Evolutionary conservation across 2,329 filamentous ascomycete genomes (phyloP).

Genomic region (Teratosphaeria viscida): DNA sequence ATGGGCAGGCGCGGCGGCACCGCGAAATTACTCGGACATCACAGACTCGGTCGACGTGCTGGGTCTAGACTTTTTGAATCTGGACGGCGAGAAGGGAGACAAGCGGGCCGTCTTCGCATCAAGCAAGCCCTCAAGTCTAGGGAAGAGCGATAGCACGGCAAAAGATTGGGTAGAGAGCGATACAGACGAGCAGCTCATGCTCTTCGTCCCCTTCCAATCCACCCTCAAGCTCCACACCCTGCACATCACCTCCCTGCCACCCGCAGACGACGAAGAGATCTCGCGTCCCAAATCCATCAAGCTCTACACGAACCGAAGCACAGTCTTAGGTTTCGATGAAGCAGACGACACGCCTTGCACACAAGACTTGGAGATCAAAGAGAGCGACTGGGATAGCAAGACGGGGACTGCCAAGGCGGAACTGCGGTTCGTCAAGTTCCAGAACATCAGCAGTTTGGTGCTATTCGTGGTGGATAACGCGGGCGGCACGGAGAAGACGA

Average conservation of each 20-base stretch:
- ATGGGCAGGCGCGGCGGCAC: slow-evolving; percentile 68
- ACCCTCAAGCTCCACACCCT: slow-evolving; percentile 80
- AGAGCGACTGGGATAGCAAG: slow-evolving; percentile 60
- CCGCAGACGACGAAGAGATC: slow-evolving; percentile 59
- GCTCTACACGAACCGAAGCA: slow-evolving; percentile 77
- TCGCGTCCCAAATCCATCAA: slow-evolving; percentile 75
- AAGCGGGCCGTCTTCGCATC: slow-evolving; percentile 65
- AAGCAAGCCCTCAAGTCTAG: slow-evolving; percentile 54
- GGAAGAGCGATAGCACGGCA: slow-evolving; percentile 35
- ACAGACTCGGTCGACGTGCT: slow-evolving; percentile 70
- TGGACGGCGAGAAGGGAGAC: slow-evolving; percentile 63
- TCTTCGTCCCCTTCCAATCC: slow-evolving; percentile 82
- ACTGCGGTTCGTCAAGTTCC: slow-evolving; percentile 93
- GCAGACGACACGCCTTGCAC: slow-evolving; percentile 76
- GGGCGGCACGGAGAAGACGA: slow-evolving; percentile 73
- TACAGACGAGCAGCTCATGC: slow-evolving; percentile 90
- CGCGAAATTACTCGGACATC: slow-evolving; percentile 73
- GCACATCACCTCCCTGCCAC: slow-evolving; percentile 74
- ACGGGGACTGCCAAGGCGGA: slow-evolving; percentile 42
- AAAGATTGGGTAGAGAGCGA: slow-evolving; percentile 91
- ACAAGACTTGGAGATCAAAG: slow-evolving; percentile 64
- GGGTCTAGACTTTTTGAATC: slow-evolving; percentile 78
- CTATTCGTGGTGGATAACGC: slow-evolving; percentile 77
- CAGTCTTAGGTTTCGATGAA: slow-evolving; percentile 90
- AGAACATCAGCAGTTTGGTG: slow-evolving; percentile 78